phyloP scores from a whole-genome alignment of 148 eudicot species.

The Polygonum aviculare region DNA sequence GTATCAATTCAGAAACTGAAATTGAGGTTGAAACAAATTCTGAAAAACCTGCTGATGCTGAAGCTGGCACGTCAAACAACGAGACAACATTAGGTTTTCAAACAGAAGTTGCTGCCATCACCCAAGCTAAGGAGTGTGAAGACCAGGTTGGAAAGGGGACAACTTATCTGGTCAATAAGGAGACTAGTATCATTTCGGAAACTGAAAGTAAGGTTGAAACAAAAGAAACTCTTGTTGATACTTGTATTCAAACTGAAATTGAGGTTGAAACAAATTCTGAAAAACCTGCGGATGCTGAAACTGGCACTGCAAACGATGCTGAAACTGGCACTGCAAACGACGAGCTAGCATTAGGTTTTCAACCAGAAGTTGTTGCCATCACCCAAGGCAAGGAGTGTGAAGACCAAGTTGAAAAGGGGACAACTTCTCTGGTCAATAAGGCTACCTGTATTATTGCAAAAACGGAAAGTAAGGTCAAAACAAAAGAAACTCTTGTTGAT shows the following conservation, averaged over 20 bases:
- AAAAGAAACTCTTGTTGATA: no score
- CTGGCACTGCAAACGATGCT: no score
- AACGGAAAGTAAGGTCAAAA: neutral
- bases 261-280: neutral
- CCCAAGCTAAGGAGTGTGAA: neutral
- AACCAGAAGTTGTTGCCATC: neutral
- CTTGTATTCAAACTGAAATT: no score
- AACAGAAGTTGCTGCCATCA: neutral
- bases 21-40: neutral
- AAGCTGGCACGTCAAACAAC: neutral
- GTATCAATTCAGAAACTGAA: slow-evolving; percentile 2
- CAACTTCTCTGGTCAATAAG: neutral
- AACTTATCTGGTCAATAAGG: neutral
- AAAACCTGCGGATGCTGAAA: neutral
- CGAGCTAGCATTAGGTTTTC: neutral
- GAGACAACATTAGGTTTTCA: neutral
- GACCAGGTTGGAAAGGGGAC: neutral
- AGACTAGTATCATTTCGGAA: neutral
- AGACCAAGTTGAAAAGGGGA: neutral
- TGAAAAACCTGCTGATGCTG: neutral
- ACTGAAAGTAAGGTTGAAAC: neutral
- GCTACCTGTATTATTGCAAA: neutral
- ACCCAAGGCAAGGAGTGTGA: neutral
- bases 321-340: no score
- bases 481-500: no score